Evolutionary conservation across 2,329 filamentous ascomycete genomes (phyloP).

Genomic region (Monosporascus sp.): DNA sequence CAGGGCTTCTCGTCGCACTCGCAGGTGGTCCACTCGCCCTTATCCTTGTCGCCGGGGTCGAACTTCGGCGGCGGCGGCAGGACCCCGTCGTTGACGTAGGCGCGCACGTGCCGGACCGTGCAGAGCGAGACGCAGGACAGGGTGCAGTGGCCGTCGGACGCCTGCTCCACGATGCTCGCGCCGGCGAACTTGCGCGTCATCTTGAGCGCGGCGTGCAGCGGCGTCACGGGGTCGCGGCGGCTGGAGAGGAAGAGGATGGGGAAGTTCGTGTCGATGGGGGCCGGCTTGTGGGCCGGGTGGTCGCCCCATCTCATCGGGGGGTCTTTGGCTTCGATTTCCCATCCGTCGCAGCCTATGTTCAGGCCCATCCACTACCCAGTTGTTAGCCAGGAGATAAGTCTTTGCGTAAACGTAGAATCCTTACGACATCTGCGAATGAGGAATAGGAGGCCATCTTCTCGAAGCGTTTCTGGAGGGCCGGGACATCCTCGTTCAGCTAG

Average conservation of each 20-base stretch:
- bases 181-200: constrained; percentile 33
- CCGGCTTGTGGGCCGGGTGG: constrained; percentile 22
- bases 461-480: constrained; percentile 22
- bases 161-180: constrained; percentile 33
- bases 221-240: constrained; percentile 55
- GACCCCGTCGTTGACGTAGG: constrained; percentile 30
- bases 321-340: constrained; percentile 27
- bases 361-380: constrained; percentile 23
- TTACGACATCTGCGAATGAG: constrained; percentile 32
- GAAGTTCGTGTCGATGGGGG: constrained; percentile 38
- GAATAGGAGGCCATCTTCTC: constrained; percentile 25
- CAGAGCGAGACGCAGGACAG: constrained; percentile 30
- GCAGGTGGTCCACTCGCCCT: constrained; percentile 22
- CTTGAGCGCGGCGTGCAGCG: constrained; percentile 40
- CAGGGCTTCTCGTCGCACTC: constrained; percentile 24
- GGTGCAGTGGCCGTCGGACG: constrained; percentile 31
- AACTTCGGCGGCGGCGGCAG: constrained; percentile 25
- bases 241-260: constrained; percentile 55
- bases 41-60: constrained; percentile 11
- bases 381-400: constrained; percentile 14
- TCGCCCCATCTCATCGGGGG: constrained; percentile 27
- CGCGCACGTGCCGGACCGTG: constrained; percentile 27
- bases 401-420: constrained; percentile 1
- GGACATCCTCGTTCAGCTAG: constrained; percentile 26
- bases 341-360: constrained; percentile 30